Percentiles rank a stretch among this genome's conserved stretches.
These are phyloP conservation scores for Gnomoniopsis smithogilvyi DNA, from an alignment of 2,329 filamentous ascomycete genomes.

Conservation along the genomic window DNA sequence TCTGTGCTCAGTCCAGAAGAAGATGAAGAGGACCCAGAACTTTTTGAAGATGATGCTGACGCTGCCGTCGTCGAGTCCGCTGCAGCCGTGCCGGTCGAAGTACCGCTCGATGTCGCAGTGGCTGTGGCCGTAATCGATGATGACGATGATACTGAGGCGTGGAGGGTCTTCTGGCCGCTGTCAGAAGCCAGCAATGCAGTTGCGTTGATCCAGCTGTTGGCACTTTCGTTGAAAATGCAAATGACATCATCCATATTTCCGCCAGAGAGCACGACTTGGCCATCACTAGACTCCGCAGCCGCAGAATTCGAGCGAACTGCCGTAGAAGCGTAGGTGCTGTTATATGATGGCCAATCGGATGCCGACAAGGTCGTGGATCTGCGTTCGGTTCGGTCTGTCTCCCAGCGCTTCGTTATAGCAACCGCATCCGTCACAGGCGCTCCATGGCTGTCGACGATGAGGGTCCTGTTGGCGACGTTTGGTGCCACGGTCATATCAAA, in stretches of 20 bases:
- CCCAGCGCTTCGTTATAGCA: constrained; percentile 32
- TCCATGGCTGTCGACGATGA: constrained; percentile 62
- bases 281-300: constrained; percentile 63
- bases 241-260: constrained; percentile 66
- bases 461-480: constrained; percentile 68
- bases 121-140: constrained; percentile 18
- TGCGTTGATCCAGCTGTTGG: constrained; percentile 77
- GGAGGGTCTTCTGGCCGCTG: constrained; percentile 37
- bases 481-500: constrained; percentile 75
- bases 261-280: constrained; percentile 74
- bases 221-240: constrained; percentile 70
- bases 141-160: constrained; percentile 29
- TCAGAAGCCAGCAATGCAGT: constrained; percentile 54
- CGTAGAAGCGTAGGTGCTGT: constrained; percentile 67
- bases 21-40: constrained; percentile 25
- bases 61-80: constrained; percentile 24
- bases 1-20: constrained; percentile 34
- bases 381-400: constrained; percentile 18
- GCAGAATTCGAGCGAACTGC: constrained; percentile 66
- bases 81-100: constrained; percentile 22
- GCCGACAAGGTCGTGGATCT: constrained; percentile 49
- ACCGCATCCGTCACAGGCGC: constrained; percentile 44
- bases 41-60: constrained; percentile 20
- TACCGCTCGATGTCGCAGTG: constrained; percentile 29
- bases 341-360: constrained; percentile 73